Evolutionary conservation across 2,329 filamentous ascomycete genomes (phyloP), one percentile per base, ranked within the genome.

Genomic region (Diplodia corticola): DNA sequence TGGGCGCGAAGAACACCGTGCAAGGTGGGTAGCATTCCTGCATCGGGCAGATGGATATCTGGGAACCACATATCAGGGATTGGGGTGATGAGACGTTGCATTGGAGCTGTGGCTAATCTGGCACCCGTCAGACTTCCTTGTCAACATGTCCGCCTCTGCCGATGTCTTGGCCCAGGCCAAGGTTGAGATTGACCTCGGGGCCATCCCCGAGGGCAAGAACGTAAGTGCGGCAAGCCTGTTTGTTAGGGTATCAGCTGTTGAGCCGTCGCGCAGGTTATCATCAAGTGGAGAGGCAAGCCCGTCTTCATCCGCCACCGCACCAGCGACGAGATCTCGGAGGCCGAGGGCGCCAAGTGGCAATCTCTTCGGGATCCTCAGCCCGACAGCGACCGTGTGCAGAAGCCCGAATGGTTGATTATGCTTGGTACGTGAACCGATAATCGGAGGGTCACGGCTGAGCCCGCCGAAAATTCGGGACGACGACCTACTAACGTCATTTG

Each of bases 211-310:
- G 86, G 95, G 95, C 87, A 99, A 98, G 91, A 99, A 99, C 85
- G 95, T 93, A 85, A 80, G 90, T 85, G 44, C 53, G 37, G 37
- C 60, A 20, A 24, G 26, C 10, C 35, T 33, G 54, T 20, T 40
- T 46, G 22, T 66, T 66, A 69, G 60, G 67, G 75, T 66, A 73
- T 55, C 59, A 20, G 40, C 22, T 50, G 67, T 35, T 48, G 53
- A 63, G 9, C 48, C 48, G 9, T 40, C 13, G 57, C 30, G 60
- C 76, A 93, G 91, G 90, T 99, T 80, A 96, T 99, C 81, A 96
- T 99, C 87, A 99, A 99, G 86, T 99, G 95, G 95, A 91, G 95
- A 86, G 95, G 95, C 81, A 99, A 99, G 91, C 95, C 95, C 81
- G 93, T 99, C 80, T 99, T 99, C 86, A 93, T 99, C 88, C 93